Conservation (phyloP, 192 early-diverging fungal genomes). For the Physocladia obscura region DNA sequence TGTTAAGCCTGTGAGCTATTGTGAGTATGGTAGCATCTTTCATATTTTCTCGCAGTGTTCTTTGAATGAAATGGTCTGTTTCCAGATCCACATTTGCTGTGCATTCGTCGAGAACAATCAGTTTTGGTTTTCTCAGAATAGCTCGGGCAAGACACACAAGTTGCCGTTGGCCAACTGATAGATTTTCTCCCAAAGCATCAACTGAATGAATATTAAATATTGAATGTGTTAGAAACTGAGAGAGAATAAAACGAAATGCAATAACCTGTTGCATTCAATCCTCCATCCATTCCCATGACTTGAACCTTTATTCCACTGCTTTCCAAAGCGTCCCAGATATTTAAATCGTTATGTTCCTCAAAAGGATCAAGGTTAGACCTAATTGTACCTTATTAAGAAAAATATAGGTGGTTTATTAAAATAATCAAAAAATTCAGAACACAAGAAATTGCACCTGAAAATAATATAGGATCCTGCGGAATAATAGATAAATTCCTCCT, state of each 20-base stretch:
- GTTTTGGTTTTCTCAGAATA: slow-evolving; percentile 44
- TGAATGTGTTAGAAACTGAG: not conserved
- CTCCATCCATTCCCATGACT: slow-evolving; percentile 30
- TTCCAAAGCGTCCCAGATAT: slow-evolving; percentile 68
- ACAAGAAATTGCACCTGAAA: slow-evolving; percentile 39
- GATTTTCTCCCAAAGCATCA: slow-evolving; percentile 74
- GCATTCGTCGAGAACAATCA: slow-evolving; percentile 54
- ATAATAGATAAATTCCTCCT: slow-evolving; percentile 72
- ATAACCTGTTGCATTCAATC: not conserved
- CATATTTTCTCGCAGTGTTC: not conserved
- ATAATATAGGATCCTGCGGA: slow-evolving; percentile 84
- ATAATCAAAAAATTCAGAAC: slow-evolving; percentile 78
- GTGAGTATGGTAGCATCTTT: slow-evolving; percentile 2
- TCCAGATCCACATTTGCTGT: slow-evolving; percentile 41
- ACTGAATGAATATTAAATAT: slow-evolving; percentile 32
- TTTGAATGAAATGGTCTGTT: slow-evolving; percentile 19
- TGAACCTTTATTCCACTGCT: slow-evolving; percentile 58
- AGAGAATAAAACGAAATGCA: not conserved
- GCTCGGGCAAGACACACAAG: slow-evolving; percentile 60
- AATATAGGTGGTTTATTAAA: not conserved
- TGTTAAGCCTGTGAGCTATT: slow-evolving; percentile 38
- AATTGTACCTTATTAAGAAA: not conserved
- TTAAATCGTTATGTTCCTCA: slow-evolving; percentile 55
- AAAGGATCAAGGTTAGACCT: slow-evolving; percentile 73
- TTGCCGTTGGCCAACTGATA: slow-evolving; percentile 73